Evolutionary conservation across 345 rosid species (phyloP), one percentile per base, ranked within the genome.

Genomic region (Lagerstroemia speciosa): DNA sequence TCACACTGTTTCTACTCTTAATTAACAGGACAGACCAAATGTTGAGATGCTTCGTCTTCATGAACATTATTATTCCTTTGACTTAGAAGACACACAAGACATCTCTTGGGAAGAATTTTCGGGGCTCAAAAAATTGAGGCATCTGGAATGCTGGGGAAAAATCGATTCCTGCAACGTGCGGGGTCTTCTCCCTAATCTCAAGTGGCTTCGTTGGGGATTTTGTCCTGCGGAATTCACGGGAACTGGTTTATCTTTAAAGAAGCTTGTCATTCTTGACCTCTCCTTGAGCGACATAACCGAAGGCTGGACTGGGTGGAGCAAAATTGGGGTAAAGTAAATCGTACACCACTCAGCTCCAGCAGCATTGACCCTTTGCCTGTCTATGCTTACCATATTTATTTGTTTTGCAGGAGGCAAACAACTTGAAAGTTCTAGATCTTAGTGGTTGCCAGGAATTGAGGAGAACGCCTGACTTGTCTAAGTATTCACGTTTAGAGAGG

Each of bases 261-360:
- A 63, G 16, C 36, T 71, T 43, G 68, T 50, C 2, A 36, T 71
- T 34, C 53, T 71, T 2, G 62, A 62, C 17, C 67, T 48, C 6
- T 64, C 62, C 3, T 5, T 40, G 20, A 32, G 73, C 48, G 5
- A 10, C 27, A 14, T 71, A 0, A 37, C 34, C 0, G 62, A 52
- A 31, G 32, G 48, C 0, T 64, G 63, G 73, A 2, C 31, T 20
- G 68, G 67, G 1, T 71, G 68, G 73, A 20, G 11, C 10, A 19
- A 33, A 5, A 48, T 48, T 24, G 27, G 46, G 73, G 73, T 63
- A 46, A 31, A 24, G 17, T 52, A 26, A 33, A 5, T n/a, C 46
- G 11, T 41, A 41, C 46, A 41, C 14, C 46, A 41, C 46, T 41
- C 46, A 15, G 7, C 38, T 36, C 38, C 38, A 36, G 38, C 38